Conservation (phyloP, 2,329 filamentous ascomycete species). For the Aaosphaeria arxii region DNA sequence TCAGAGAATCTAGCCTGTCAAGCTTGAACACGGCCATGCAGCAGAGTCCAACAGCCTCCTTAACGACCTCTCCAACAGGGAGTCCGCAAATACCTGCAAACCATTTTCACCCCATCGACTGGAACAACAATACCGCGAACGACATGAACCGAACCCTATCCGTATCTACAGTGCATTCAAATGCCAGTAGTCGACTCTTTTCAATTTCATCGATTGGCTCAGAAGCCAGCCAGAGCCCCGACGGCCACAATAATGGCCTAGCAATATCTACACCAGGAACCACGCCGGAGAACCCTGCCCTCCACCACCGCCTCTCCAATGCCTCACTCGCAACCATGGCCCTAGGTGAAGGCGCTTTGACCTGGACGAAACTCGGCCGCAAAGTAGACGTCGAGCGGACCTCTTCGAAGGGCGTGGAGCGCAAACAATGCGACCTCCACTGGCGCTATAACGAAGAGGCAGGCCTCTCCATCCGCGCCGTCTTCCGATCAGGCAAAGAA, state of each 20-base stretch:
- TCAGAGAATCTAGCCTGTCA: constrained; percentile 12
- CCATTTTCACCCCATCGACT: constrained; percentile 14
- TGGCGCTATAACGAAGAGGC: constrained; percentile 28
- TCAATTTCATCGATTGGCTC: constrained; percentile 4
- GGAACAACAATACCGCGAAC: constrained; percentile 6
- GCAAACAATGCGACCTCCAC: constrained; percentile 20
- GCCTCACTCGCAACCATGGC: constrained; percentile 20
- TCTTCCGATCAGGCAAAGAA: constrained; percentile 16
- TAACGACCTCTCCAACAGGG: constrained; percentile 3
- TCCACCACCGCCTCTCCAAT: constrained; percentile 15
- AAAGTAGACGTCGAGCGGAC: constrained; percentile 27
- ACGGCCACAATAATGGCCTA: background rate
- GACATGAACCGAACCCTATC: constrained; percentile 10
- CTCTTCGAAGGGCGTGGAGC: constrained; percentile 8
- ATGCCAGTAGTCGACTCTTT: constrained; percentile 12
- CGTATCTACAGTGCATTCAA: constrained; percentile 16
- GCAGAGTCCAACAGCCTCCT: background rate
- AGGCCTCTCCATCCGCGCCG: constrained; percentile 21
- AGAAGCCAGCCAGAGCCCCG: background rate
- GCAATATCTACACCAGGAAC: constrained; percentile 13
- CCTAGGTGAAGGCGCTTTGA: constrained; percentile 23
- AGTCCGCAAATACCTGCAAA: constrained; percentile 11
- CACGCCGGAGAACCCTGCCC: constrained; percentile 16
- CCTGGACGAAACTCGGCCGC: constrained; percentile 25
- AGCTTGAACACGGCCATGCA: constrained; percentile 4